Evolutionary conservation across 2,329 filamentous ascomycete species (phyloP).

Genomic region (Penicillium sp.): DNA sequence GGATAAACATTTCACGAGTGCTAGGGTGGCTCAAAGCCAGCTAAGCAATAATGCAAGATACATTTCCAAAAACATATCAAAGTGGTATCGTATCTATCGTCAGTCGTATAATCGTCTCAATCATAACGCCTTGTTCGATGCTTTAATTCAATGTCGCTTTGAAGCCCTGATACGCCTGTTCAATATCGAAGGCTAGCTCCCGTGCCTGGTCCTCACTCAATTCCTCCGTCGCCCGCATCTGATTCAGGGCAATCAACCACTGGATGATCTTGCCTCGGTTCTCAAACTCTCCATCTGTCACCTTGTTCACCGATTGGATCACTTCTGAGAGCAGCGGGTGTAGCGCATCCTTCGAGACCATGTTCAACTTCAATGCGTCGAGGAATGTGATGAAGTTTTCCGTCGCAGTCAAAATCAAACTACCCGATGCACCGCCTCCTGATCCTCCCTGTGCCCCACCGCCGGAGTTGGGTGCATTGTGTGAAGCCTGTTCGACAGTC

Average conservation of each 20-base stretch:
- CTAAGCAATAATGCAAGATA: background rate
- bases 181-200: slow-evolving; percentile 89
- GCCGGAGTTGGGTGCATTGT: slow-evolving; percentile 48
- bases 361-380: slow-evolving; percentile 87
- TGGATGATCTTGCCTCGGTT: slow-evolving; percentile 96
- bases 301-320: slow-evolving; percentile 95
- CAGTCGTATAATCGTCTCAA: slow-evolving; percentile 7
- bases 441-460: slow-evolving; percentile 28
- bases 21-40: background rate
- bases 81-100: slow-evolving; percentile 16
- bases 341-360: slow-evolving; percentile 93
- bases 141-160: slow-evolving; percentile 69
- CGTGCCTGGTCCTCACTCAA: slow-evolving; percentile 81
- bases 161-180: slow-evolving; percentile 91
- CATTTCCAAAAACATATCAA: background rate
- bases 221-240: slow-evolving; percentile 95
- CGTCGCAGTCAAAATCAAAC: slow-evolving; percentile 82
- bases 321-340: slow-evolving; percentile 93
- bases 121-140: slow-evolving; percentile 14
- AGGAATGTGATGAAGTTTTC: slow-evolving; percentile 99
- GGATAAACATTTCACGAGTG: too few relatives aligned
- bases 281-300: slow-evolving; percentile 93
- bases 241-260: slow-evolving; percentile 95
- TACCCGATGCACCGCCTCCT: slow-evolving; percentile 51
- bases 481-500: slow-evolving; percentile 65